Evolutionary conservation across 257 asterid species (phyloP).

Genomic region (Solanum sitiens): DNA sequence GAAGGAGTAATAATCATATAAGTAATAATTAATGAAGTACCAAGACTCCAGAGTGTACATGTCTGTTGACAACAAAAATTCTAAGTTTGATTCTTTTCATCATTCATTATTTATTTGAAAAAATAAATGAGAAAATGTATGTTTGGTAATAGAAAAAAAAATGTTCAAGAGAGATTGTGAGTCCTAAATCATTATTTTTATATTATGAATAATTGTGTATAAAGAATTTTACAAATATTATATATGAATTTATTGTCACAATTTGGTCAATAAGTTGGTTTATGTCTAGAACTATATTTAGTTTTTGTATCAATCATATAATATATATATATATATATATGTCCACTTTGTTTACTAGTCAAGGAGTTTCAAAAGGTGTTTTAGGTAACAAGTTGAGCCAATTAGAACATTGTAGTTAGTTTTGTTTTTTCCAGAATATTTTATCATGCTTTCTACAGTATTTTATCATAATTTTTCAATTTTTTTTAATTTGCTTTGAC

Average conservation of each 20-base stretch:
- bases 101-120: background rate
- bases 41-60: background rate
- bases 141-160: background rate
- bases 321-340: too few species aligned
- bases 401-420: background rate
- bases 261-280: background rate
- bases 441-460: background rate
- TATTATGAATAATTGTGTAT: background rate
- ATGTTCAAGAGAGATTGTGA: background rate
- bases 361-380: background rate
- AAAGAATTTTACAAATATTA: background rate
- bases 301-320: background rate
- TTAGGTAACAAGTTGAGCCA: background rate
- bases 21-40: background rate
- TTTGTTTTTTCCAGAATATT: background rate
- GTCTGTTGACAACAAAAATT: background rate
- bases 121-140: background rate
- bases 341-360: background rate
- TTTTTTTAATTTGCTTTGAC: background rate
- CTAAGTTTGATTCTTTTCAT: background rate
- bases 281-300: background rate
- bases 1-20: too few species aligned
- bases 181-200: background rate
- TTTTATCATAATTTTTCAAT: background rate
- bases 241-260: background rate